Evolutionary conservation across 148 eudicot genomes (phyloP), one percentile per base, ranked within the genome.

Genomic region (Simmondsia chinensis): DNA sequence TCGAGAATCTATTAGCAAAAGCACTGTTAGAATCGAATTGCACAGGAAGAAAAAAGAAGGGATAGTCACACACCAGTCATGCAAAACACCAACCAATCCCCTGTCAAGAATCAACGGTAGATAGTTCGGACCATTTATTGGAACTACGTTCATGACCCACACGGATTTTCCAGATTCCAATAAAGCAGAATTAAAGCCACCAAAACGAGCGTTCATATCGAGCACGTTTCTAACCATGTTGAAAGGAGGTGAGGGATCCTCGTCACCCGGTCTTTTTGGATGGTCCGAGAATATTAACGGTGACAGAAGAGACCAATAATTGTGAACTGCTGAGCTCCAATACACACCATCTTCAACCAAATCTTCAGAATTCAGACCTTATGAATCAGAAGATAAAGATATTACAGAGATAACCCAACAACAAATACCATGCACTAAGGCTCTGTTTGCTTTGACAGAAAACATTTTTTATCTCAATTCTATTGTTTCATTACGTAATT

Each of bases 141-240:
- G 94, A 15, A 87, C 82, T 37, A 80, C 94, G 66, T 87, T 87
- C 96, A 87, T 87, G 58, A 87, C 96, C 96, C 94, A 87, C 32
- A 72, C 96, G 35, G 94, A 77, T 61, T 83, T 87, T 50, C 68
- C 68, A 55, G 82, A 55, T 46, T 83, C 94, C 56, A 76, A 62
- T 43, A 87, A 55, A 11, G 94, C 96, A 42, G 73, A 68, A 70
- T 76, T 87, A 44, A 87, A 68, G 7, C 96, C 96, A 31, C 94
- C 96, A 57, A 83, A 70, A 39, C 56, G 78, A 20, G 96, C 76
- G 73, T 87, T 87, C 96, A 87, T 87, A 66, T 87, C 96, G 40
- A 87, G 47, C 59, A 87, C 94, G 72, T 83, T 87, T 53, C 96
- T 67, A 20, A 83, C 68, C 96, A 87, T 87, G 75, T 87, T 87